Conservation (phyloP, 176 grass and related monocot species). For the Oryza glaberrima region DNA sequence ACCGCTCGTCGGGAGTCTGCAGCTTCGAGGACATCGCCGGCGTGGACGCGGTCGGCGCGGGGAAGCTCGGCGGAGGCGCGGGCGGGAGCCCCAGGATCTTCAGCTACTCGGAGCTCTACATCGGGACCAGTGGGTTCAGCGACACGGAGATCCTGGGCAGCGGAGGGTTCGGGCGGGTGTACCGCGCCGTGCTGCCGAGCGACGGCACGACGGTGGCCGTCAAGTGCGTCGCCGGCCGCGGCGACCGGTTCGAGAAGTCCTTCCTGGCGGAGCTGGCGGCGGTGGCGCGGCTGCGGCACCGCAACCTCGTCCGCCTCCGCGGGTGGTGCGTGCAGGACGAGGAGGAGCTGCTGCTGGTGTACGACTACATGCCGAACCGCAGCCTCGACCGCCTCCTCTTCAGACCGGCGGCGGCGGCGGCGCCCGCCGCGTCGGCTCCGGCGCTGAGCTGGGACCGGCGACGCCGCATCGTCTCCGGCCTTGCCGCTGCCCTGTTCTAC, state of each 20-base stretch:
- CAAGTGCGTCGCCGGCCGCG: conserved; percentile 70
- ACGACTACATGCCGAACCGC: conserved; percentile 83
- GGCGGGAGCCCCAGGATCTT: conserved; percentile 67
- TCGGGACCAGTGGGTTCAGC: conserved; percentile 78
- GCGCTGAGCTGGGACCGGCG: conserved; percentile 65
- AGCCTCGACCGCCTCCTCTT: conserved; percentile 91
- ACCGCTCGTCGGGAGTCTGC: neutral
- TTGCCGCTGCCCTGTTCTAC: conserved; percentile 78
- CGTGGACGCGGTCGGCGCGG: conserved; percentile 8
- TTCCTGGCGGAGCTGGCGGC: conserved; percentile 80
- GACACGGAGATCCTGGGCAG: conserved; percentile 73
- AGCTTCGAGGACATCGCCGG: conserved; percentile 53
- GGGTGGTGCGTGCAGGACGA: conserved; percentile 76
- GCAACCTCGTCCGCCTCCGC: conserved; percentile 76
- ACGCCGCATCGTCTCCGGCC: conserved; percentile 55
- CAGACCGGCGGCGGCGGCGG: conserved; percentile 8
- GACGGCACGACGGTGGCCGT: conserved; percentile 81
- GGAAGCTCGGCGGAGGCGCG: neutral
- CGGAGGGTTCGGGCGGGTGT: conserved; percentile 78
- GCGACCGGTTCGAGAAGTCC: conserved; percentile 76
- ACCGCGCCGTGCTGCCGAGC: conserved; percentile 76
- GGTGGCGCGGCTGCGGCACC: conserved; percentile 80
- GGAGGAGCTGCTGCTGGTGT: conserved; percentile 42
- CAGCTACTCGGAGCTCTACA: conserved; percentile 90
- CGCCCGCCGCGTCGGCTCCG: neutral